Conservation (phyloP, 208 protist species). For the Leishmania aethiopica region DNA sequence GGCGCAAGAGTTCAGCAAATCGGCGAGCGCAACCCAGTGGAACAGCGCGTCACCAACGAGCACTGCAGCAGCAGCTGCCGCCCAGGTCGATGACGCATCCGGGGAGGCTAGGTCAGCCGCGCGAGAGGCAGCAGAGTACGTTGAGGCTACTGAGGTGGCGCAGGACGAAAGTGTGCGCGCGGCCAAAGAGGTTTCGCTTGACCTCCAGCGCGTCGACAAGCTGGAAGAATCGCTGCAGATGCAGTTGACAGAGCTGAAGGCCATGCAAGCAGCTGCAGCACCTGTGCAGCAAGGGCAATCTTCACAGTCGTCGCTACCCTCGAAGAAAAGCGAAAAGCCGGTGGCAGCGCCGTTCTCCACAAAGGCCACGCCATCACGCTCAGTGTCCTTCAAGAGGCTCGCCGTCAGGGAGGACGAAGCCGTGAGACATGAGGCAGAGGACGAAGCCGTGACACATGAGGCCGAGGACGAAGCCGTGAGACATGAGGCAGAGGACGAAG, state of each 20-base stretch:
- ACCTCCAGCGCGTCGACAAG: constrained; percentile 6
- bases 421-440: not conserved
- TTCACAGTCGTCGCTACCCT: not conserved
- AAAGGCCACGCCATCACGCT: not conserved
- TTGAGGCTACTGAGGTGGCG: constrained; percentile 26
- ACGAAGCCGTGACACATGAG: not conserved
- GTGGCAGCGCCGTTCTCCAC: not conserved
- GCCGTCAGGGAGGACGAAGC: not conserved
- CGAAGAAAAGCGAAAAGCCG: not conserved
- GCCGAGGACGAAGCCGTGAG: not conserved
- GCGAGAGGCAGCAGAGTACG: constrained; percentile 17
- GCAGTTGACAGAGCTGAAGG: constrained; percentile 5
- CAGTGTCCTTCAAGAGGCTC: not conserved
- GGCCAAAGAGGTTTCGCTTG: constrained; percentile 23
- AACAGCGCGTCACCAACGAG: not conserved
- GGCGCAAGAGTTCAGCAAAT: constrained; percentile 2
- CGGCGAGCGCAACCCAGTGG: not conserved
- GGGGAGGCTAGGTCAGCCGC: constrained; percentile 15
- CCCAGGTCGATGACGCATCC: not conserved
- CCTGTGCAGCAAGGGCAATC: not conserved
- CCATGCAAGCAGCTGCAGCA: not conserved
- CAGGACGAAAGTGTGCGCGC: constrained; percentile 31
- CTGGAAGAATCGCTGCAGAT: constrained; percentile 16
- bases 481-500: not conserved
- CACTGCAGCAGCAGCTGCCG: not conserved